Base-by-base conservation (phyloP, 192 early-diverging fungal genomes). In the Linnemannia zychae region DNA sequence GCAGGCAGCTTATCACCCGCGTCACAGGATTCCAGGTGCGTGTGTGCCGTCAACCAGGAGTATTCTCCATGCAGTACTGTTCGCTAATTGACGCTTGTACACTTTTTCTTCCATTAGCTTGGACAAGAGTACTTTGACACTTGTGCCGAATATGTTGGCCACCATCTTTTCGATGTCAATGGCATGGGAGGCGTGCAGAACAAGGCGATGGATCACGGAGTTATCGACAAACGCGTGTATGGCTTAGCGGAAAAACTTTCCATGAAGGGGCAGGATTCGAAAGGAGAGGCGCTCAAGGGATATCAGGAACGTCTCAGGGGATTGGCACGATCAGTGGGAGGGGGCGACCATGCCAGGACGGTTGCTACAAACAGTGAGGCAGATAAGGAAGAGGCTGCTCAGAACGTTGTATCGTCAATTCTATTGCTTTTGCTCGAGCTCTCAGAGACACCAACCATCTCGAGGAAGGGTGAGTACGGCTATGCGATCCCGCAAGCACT, bases 11-110 rank as follows among this genome's bases (percentile, higher is more conserved):
- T 17, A 57, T 85, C 46, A 66, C 67, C 31, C 50, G 46, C 20
- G 70, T 76, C 5, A 85, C 83, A 6, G 83, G 83, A 57, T 76
- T 85, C 65, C 53, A 85, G 31, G 83, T 79, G 63, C 15, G 69
- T 47, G 9, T 24, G 12, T 31, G 11, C 12, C 57, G 0, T 15
- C 13, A 11, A 7, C 11, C 22, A 24, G 53, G 22, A 63, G 31
- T 73, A 38, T 5, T 6, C 15, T 34, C 2, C 38, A 16, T 50
- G 22, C 7, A 37, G 40, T 22, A 71, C 47, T 71, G 28, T 9
- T 17, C 49, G 7, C 69, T 17, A 1, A 31, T 20, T 4, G 1
- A 44, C 7, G 28, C 0, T n/a, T 18, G 7, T 50, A 9, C 37
- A 48, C 31, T 34, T 9, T 71, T 37, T 33, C 31, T 18, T 50